Evolutionary conservation across 768 basidiomycete species (phyloP).

Genomic region (Suillus bovinus): DNA sequence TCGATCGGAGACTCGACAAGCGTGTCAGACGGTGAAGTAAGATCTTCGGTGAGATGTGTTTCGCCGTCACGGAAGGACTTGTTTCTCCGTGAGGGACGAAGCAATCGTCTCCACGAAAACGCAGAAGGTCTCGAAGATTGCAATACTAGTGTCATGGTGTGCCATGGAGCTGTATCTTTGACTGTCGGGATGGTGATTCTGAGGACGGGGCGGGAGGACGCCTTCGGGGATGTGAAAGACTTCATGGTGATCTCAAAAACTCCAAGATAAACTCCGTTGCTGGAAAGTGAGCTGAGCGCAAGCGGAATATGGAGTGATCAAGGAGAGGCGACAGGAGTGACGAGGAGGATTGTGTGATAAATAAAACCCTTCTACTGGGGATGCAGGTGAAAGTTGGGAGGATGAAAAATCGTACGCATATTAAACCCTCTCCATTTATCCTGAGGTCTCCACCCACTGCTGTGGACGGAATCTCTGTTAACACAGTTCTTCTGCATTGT

Average conservation of each 20-base stretch:
- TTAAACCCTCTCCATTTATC: neutral
- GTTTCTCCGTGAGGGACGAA: constrained; percentile 11
- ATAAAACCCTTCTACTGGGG: neutral
- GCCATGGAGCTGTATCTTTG: neutral
- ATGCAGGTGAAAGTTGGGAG: neutral
- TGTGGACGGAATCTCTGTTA: neutral
- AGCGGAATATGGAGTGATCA: neutral
- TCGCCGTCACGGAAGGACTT: neutral
- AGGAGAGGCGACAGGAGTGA: neutral
- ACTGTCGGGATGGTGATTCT: neutral
- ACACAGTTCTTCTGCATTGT: constrained; percentile 1
- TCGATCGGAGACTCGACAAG: constrained; percentile 11
- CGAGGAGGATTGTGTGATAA: neutral
- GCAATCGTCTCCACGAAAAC: constrained; percentile 21
- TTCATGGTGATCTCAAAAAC: neutral
- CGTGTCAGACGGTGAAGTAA: constrained; percentile 12
- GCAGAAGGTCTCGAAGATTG: constrained; percentile 16
- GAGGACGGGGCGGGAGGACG: neutral
- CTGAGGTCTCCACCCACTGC: neutral
- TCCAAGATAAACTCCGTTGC: neutral
- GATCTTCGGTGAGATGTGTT: neutral
- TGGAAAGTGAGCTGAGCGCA: neutral
- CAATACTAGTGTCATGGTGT: neutral
- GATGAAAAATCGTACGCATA: neutral
- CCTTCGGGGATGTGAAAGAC: neutral